These are phyloP conservation scores for Stromatinia cepivora DNA, from an alignment of 2,329 filamentous ascomycete genomes.

Conservation along the genomic window DNA sequence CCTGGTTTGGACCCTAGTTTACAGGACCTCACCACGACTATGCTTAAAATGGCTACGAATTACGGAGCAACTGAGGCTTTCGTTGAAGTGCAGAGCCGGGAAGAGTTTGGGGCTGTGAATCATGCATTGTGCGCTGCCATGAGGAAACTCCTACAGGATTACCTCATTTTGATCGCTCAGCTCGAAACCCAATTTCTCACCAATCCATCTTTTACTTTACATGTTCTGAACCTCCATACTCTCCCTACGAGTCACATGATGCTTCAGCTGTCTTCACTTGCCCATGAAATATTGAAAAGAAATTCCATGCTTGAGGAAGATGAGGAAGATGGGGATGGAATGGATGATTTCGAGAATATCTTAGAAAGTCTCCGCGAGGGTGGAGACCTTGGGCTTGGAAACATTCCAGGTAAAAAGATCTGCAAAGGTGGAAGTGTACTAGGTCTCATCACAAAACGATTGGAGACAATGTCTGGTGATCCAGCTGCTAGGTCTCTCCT, in stretches of 20 bases:
- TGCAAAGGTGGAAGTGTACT: constrained; percentile 98
- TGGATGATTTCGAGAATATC: constrained; percentile 87
- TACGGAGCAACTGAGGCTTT: constrained; percentile 90
- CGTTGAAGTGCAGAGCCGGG: constrained; percentile 88
- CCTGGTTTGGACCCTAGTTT: constrained; percentile 88
- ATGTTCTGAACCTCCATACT: constrained; percentile 89
- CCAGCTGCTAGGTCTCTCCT: constrained; percentile 81
- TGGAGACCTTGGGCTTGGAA: constrained; percentile 74
- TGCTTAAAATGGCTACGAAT: constrained; percentile 93
- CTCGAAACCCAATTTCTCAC: constrained; percentile 91
- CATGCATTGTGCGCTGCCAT: constrained; percentile 96
- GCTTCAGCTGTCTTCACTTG: constrained; percentile 82
- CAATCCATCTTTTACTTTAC: constrained; percentile 84
- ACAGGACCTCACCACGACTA: constrained; percentile 80
- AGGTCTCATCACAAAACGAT: constrained; percentile 76
- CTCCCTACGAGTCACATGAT: constrained; percentile 90
- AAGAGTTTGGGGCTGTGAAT: constrained; percentile 92
- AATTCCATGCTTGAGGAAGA: constrained; percentile 87
- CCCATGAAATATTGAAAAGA: constrained; percentile 81
- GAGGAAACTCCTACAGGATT: constrained; percentile 87
- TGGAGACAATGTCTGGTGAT: constrained; percentile 91
- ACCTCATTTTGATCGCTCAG: constrained; percentile 88
- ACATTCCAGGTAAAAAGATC: constrained; percentile 82
- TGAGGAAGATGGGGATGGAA: constrained; percentile 59
- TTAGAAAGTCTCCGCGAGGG: constrained; percentile 86